Percentiles rank a stretch among this genome's conserved stretches.
These are phyloP conservation scores for Pseudovirgaria hyperparasitica DNA, from an alignment of 2,329 filamentous ascomycete genomes.

Conservation along the genomic window DNA sequence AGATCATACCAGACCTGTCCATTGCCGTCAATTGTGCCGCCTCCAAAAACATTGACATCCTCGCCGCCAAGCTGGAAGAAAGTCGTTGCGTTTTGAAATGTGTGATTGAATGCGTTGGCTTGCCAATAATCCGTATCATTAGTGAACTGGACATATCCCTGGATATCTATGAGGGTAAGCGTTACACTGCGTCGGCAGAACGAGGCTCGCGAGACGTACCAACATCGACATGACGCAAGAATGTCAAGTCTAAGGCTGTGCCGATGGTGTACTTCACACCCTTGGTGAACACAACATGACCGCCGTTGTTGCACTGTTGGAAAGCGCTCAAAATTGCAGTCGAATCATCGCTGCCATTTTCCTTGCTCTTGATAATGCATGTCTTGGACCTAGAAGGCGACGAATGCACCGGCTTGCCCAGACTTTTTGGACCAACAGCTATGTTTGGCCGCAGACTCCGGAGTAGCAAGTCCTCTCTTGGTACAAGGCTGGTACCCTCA, in stretches of 20 bases:
- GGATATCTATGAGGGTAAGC: constrained; percentile 32
- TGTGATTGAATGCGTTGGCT: constrained; percentile 48
- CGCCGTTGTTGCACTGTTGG: constrained; percentile 48
- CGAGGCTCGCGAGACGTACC: constrained; percentile 20
- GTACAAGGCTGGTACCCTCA: too few species aligned
- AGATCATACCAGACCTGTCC: constrained; percentile 54
- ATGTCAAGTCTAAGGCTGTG: constrained; percentile 52
- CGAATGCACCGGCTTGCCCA: constrained; percentile 19
- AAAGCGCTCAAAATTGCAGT: constrained; percentile 41
- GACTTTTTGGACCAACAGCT: constrained; percentile 21
- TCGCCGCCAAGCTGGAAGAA: constrained; percentile 56
- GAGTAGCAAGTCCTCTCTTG: too few species aligned
- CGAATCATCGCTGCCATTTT: constrained; percentile 35
- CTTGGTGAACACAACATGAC: constrained; percentile 45
- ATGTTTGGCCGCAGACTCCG: constrained; percentile 18
- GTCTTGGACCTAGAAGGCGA: constrained; percentile 23
- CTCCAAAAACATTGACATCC: constrained; percentile 56
- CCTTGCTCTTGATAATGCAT: constrained; percentile 26
- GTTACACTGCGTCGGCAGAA: not conserved
- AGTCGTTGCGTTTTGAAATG: constrained; percentile 53
- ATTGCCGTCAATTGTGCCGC: constrained; percentile 50
- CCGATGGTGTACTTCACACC: constrained; percentile 48
- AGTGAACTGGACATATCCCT: constrained; percentile 49
- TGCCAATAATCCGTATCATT: constrained; percentile 60
- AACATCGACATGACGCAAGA: constrained; percentile 50